Evolutionary conservation across 2,329 filamentous ascomycete species (phyloP), one percentile per base, ranked within the genome.

Genomic region (Ascocoryne sarcoides): DNA sequence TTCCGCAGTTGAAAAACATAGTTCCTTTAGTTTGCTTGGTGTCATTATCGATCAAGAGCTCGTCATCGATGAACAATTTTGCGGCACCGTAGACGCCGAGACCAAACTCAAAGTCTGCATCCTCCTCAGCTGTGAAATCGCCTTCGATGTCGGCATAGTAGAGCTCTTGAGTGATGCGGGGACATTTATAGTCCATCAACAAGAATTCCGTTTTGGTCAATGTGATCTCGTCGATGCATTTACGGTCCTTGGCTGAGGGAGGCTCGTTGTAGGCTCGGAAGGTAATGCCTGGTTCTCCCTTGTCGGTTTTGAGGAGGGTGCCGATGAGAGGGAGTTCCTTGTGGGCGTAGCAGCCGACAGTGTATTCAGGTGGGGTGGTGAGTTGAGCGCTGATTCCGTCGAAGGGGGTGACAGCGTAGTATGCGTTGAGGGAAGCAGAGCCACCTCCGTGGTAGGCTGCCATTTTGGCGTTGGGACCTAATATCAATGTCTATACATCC

Each of bases 361-460:
- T 67, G 55, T 76, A 82, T 18, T 56, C 58, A 0, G 70, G 68
- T 4, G 61, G 41, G 0, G 57, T 59, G 9, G 53, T 57, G 1
- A 74, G 62, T 55, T 74, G 73, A 23, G 66, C 66, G 29, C 68
- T 71, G 51, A 88, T 84, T 5, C 82, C 82, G 42, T 84, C 79
- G 18, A 81, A 77, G 2, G 83, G 84, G 0, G 78, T 85, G 15
- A 87, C 70, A 35, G 82, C 81, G 43, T 81, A 78, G 62, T 83
- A 84, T 5, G 72, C 65, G 8, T 62, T 61, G 19, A 77, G 60
- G 0, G 75, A 71, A 1, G 79, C 80, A 4, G 76, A 82, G 15
- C 80, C 80, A 42, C 79, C 80, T 26, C 80, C 80, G 50, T 79
- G 51, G 47, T 75, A 75, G 2, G 68, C 70, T 1, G 71, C 66